phyloP scores from a whole-genome alignment of 805 yeast genomes.

The Yarrowia sp. region DNA sequence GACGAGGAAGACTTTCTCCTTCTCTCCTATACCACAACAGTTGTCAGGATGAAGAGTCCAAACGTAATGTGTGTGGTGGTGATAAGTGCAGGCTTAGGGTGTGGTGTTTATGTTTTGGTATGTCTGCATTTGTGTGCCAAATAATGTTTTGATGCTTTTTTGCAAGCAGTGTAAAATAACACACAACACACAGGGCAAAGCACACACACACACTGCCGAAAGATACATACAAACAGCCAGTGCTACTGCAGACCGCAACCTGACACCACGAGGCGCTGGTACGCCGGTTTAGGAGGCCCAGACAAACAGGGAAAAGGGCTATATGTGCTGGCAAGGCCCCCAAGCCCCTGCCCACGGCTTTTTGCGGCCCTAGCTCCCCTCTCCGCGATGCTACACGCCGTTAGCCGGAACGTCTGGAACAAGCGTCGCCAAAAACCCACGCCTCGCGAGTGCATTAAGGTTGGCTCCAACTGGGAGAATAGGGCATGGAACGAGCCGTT shows the following conservation, averaged over 20 bases:
- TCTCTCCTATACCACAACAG: constrained; percentile 21
- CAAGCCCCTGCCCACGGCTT: not conserved
- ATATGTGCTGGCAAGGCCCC: not conserved
- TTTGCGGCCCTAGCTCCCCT: not conserved
- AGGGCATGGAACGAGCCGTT: constrained; percentile 2
- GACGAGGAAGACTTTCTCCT: constrained; percentile 20
- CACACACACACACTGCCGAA: constrained; percentile 2
- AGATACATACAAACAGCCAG: constrained; percentile 2
- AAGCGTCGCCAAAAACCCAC: constrained; percentile 35
- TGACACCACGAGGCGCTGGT: not conserved
- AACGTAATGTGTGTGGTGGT: constrained; percentile 35
- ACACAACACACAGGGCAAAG: constrained; percentile 19
- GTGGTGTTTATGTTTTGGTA: constrained; percentile 40
- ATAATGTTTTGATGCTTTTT: constrained; percentile 35
- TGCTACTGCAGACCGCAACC: not conserved
- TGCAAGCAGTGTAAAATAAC: constrained; percentile 29
- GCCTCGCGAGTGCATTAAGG: constrained; percentile 26
- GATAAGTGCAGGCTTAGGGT: constrained; percentile 29
- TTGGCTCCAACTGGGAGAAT: constrained; percentile 6
- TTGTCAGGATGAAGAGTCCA: constrained; percentile 34
- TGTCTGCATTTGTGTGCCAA: constrained; percentile 39
- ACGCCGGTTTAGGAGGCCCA: not conserved
- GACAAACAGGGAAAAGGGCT: not conserved
- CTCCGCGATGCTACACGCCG: not conserved
- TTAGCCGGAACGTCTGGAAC: not conserved